Evolutionary conservation across 352 stramenopile species (phyloP), one percentile per base, ranked within the genome.

Genomic region (Globisporangium abappressorium): DNA sequence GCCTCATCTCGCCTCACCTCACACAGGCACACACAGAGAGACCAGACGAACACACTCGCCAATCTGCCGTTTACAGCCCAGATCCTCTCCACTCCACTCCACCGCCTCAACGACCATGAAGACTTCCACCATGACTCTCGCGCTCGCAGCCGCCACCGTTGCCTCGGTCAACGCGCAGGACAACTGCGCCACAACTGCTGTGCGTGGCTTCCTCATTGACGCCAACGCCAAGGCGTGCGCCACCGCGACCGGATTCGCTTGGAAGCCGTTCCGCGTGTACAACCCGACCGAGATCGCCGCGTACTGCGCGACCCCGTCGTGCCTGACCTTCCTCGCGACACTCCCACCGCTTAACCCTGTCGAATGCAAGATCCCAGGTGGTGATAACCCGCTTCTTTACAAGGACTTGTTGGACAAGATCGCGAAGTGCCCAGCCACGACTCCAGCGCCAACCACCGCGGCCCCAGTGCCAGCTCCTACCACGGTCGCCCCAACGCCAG

Each of bases 321-420:
- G 57, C 36, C 24, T 49, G 11, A 54, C 36, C 12, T 64, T 64
- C 38, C 57, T 64, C 22, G 57, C 57, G 15, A 64, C 57, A 24
- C 57, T 64, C 1, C n/a, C 57, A 7, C 36, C 57, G 24, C 57
- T 64, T 22, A 64, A 64, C 57, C 57, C 57, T 26, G 20, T 33
- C 36, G 57, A 64, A 12, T 64, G 57, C 36, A 22, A 22, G 36
- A 64, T 64, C 18, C 57, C 57, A 18, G 57, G 57, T 47, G 57
- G 41, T 1, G 41, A 49, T 0, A 3, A 9, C 41, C 41, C 41
- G 5, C 41, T 5, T 22, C 18, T 49, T 5, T 49, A 49, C 41
- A 15, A 18, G 5, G 41, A 49, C 41, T 15, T 49, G 0, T 0
- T 49, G 5, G 41, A 49, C 15, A 49, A 49, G 41, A 15, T 49